Percentiles rank a stretch among this genome's conserved stretches.
Evolutionary conservation across 1,284 basidiomycete species (phyloP).

Genomic region (Puccinia novopanici): DNA sequence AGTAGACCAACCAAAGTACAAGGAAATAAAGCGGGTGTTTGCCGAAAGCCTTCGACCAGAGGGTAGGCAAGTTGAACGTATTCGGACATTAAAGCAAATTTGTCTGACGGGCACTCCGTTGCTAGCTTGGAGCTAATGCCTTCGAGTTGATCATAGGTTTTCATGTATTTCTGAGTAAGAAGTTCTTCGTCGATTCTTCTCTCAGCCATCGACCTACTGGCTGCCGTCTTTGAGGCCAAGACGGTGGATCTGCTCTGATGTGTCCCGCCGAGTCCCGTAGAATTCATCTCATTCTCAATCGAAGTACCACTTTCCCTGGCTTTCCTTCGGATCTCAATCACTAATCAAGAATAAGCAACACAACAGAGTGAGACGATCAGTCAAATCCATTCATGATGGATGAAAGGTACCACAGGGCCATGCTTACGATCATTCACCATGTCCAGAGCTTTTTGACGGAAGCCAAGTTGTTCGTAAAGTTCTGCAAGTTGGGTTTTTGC

Average conservation of each 20-base stretch:
- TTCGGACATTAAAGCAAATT: slow-evolving; percentile 60
- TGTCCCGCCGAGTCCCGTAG: background rate
- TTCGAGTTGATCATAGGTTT: slow-evolving; percentile 39
- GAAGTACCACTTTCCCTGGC: slow-evolving; percentile 24
- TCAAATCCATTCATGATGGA: slow-evolving; percentile 51
- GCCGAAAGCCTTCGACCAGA: slow-evolving; percentile 81
- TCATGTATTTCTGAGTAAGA: slow-evolving; percentile 25
- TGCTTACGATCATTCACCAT: slow-evolving; percentile 77
- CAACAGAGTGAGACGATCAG: too few relatives aligned
- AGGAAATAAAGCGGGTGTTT: slow-evolving; percentile 79
- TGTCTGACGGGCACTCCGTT: slow-evolving; percentile 57
- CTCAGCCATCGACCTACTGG: slow-evolving; percentile 23
- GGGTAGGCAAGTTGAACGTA: slow-evolving; percentile 84
- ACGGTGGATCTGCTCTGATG: background rate
- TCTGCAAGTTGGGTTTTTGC: too few relatives aligned
- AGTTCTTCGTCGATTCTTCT: slow-evolving; percentile 36
- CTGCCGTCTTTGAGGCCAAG: slow-evolving; percentile 18
- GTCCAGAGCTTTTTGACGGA: slow-evolving; percentile 78
- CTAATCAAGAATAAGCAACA: slow-evolving; percentile 1
- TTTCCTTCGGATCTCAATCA: slow-evolving; percentile 31
- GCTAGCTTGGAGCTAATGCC: slow-evolving; percentile 56
- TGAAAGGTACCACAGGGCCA: too few relatives aligned
- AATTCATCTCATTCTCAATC: slow-evolving; percentile 32
- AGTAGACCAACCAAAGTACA: slow-evolving; percentile 68
- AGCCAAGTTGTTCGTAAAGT: slow-evolving; percentile 76